Base-by-base conservation (phyloP, 352 stramenopile species). In the Globisporangium lucens region DNA sequence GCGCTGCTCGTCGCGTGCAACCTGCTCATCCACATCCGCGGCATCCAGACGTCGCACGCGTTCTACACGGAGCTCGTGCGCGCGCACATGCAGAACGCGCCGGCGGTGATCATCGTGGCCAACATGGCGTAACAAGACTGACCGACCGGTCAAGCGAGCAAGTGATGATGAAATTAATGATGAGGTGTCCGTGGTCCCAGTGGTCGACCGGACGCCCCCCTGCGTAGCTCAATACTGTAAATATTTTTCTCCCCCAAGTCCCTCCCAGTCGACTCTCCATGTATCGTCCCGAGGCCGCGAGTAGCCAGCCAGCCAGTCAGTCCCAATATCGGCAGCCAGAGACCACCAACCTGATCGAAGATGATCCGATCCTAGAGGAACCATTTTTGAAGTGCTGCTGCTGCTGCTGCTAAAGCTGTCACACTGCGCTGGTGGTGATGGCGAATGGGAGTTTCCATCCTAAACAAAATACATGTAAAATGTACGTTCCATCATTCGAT, bases 1-100 rank as follows among this genome's bases (percentile, higher is more conserved):
- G 75, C 65, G 2, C 8, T 93, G 29, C 62, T 91, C 55, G 74
- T 91, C 27, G 74, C 63, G 12, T 56, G 75, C 56, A 91, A 93
- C 63, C 65, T 83, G 29, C 47, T 91, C 53, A 68, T 93, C 57
- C 85, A 93, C 67, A 36, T 91, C 35, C 76, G 75, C 20, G 82
- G 76, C 52, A 68, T 90, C 49, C 79, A 75, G 33, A 75, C 70
- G 6, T 68, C 63, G 15, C 58, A 66, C 29, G 69, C 56, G 56
- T 80, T 80, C 59, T 71, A 80, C 68, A 65, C 67, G 56, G 76
- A 84, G 70, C 68, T 84, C 52, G 53, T 72, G 61, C 66, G 69
- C 41, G 70, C 68, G 9, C 29, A 36, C 9, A 27, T 61, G 46
- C 55, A 66, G 8, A 27, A 52, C 12, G 43, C 20, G 49, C 49